Evolutionary conservation across 805 yeast genomes (phyloP), one percentile per base, ranked within the genome.

Genomic region (Yamadazyma olivae): DNA sequence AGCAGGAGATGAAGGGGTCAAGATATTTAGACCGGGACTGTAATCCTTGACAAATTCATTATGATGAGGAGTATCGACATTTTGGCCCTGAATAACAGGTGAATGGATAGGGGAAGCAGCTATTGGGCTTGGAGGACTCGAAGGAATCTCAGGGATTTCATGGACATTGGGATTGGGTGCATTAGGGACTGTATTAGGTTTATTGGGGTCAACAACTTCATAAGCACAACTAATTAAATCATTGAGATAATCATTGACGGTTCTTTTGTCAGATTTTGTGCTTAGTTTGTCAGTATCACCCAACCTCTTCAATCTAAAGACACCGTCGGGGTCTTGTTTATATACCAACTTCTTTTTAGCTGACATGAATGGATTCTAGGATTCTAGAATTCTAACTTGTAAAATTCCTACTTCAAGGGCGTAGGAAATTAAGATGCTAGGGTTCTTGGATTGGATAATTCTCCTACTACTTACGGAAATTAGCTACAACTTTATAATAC

Each of bases 311-410:
- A 62, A 45, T 12, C 68, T 48, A 38, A 59, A 63, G 12, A 62
- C 66, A 3, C 70, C 70, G 43, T 63, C 70, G 5, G 65, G 57
- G 38, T 57, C 67, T 41, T 61, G 66, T 37, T 55, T 54, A 41
- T 63, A 63, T 9, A 61, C 57, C 15, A 62, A 38, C 38, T 57
- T 62, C 39, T 55, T 55, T 44, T 55, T 57, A 7, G 28, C 14
- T 13, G 17, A 7, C 28, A 25, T 25, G 28, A n/a, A n/a, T n/a
- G n/a, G n/a, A n/a, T n/a, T n/a, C n/a, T n/a, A n/a, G n/a, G 9
- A 20, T 20, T 20, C 22, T 6, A 20, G 6, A 20, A 9, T 20
- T 20, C 9, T n/a, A n/a, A n/a, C n/a, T n/a, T n/a, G n/a, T n/a
- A n/a, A n/a, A n/a, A n/a, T n/a, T n/a, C n/a, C n/a, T n/a, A n/a